phyloP scores from a whole-genome alignment of 2,329 filamentous ascomycete species.

The Fusarium camptoceras region DNA sequence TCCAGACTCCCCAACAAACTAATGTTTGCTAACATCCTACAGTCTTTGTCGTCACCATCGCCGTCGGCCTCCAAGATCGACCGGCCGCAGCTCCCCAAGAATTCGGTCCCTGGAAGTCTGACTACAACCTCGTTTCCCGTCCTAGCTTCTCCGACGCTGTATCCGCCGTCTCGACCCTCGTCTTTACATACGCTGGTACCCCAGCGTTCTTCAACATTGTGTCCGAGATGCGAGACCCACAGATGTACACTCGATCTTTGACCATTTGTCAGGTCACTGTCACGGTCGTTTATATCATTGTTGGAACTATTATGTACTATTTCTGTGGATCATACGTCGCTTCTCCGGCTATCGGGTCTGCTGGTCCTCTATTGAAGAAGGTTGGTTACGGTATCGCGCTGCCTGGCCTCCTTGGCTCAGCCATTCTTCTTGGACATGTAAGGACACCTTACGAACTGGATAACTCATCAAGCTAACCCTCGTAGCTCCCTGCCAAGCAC shows the following conservation, averaged over 20 bases:
- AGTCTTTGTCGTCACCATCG: conserved; percentile 38
- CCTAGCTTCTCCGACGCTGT: conserved; percentile 50
- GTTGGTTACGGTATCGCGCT: conserved; percentile 55
- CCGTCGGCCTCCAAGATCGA: conserved; percentile 37
- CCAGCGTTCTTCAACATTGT: conserved; percentile 51
- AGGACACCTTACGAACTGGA: fast-evolving
- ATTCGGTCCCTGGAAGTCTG: conserved; percentile 44
- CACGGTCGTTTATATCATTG: conserved; percentile 49
- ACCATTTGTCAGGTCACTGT: conserved; percentile 46
- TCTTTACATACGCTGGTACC: conserved; percentile 55
- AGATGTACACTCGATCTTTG: conserved; percentile 44
- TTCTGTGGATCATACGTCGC: conserved; percentile 61
- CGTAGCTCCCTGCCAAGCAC: conserved; percentile 29
- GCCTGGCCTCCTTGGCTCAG: conserved; percentile 46
- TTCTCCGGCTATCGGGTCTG: conserved; percentile 60
- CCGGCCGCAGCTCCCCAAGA: conserved; percentile 25
- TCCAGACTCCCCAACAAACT: fast-evolving
- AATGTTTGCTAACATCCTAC: background rate
- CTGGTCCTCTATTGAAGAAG: conserved; percentile 56
- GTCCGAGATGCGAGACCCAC: conserved; percentile 51
- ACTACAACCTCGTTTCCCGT: conserved; percentile 48
- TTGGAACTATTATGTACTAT: conserved; percentile 57
- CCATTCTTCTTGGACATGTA: conserved; percentile 45
- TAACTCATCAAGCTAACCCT: fast-evolving
- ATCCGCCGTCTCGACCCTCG: conserved; percentile 49